These are phyloP conservation scores for Microascus cirrosus DNA, from an alignment of 2,329 filamentous ascomycete genomes.

Conservation along the genomic window DNA sequence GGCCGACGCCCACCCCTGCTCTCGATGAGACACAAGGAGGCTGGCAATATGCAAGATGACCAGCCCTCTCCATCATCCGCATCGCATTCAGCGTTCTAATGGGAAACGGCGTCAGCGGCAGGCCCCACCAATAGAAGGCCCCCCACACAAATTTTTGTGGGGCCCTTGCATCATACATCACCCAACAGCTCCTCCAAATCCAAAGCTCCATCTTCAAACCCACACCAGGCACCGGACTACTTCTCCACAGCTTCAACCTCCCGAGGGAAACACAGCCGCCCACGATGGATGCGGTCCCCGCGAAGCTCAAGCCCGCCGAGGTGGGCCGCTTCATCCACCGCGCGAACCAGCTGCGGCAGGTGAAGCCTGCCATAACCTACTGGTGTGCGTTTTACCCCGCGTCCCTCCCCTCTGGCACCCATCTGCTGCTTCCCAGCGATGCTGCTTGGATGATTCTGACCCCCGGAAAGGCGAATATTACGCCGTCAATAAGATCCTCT, in stretches of 20 bases:
- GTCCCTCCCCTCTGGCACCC: background rate
- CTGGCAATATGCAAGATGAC: too few relatives aligned
- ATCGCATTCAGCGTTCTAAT: too few relatives aligned
- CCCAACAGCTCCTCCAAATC: background rate
- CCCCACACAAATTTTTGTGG: background rate
- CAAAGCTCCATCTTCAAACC: background rate
- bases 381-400: conserved; percentile 62
- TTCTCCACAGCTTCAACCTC: background rate
- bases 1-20: too few relatives aligned
- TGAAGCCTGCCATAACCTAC: conserved; percentile 83
- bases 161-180: background rate
- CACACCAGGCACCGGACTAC: background rate
- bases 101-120: too few relatives aligned
- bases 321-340: conserved; percentile 75
- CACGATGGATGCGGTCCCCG: conserved; percentile 43
- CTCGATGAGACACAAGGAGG: too few relatives aligned
- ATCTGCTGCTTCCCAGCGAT: background rate
- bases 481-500: conserved; percentile 84
- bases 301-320: conserved; percentile 66
- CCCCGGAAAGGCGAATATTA: conserved; percentile 68
- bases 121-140: background rate
- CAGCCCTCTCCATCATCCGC: too few relatives aligned
- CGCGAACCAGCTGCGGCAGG: conserved; percentile 71
- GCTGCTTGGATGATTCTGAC: too few relatives aligned
- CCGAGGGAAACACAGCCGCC: background rate